These are phyloP conservation scores for Petunia secreta DNA, from an alignment of 257 asterid species.

Conservation along the genomic window DNA sequence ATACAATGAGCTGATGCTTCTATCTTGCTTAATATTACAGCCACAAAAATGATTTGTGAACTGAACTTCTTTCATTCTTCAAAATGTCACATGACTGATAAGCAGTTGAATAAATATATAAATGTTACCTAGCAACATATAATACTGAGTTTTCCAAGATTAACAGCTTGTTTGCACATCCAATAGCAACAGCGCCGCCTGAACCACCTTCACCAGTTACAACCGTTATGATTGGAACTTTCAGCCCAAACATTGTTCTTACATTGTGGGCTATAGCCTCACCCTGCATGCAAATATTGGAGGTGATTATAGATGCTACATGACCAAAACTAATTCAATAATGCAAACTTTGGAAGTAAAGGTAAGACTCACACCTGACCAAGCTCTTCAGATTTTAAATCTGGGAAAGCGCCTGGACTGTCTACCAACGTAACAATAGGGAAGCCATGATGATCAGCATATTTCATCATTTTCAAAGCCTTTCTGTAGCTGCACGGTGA, in stretches of 20 bases:
- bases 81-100: neutral
- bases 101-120: neutral
- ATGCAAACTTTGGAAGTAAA: neutral
- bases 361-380: constrained; percentile 65
- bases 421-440: constrained; percentile 87
- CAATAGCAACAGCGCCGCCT: constrained; percentile 99
- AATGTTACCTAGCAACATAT: constrained; percentile 82
- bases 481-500: constrained; percentile 69
- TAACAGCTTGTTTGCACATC: constrained; percentile 85
- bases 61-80: neutral
- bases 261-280: constrained; percentile 93
- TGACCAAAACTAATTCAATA: neutral
- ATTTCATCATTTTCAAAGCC: constrained; percentile 85
- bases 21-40: constrained; percentile 8
- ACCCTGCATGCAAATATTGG: constrained; percentile 58
- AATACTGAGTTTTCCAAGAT: constrained; percentile 98
- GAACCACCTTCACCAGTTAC: constrained; percentile 99
- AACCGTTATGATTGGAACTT: constrained; percentile 84
- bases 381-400: constrained; percentile 79
- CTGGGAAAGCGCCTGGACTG: constrained; percentile 95
- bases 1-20: neutral
- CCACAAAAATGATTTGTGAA: neutral
- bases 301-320: constrained; percentile 21
- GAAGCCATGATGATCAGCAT: constrained; percentile 93
- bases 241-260: constrained; percentile 97